Conservation (phyloP, 108 stramenopile species). For the Seminavis robusta region DNA sequence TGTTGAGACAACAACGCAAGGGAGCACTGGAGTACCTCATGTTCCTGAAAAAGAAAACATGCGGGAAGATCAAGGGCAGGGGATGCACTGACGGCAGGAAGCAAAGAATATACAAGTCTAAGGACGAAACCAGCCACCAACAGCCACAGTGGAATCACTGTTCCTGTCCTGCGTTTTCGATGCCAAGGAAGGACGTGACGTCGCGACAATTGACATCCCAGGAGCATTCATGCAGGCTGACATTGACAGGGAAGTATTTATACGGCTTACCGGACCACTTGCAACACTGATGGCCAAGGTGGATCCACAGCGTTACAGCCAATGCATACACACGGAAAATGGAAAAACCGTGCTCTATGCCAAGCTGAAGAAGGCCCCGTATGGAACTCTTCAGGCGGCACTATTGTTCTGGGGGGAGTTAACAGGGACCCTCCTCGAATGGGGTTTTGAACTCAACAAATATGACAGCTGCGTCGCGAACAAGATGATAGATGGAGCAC, state of each 20-base stretch:
- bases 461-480: slow-evolving; percentile 26
- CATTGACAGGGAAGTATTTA: slow-evolving; percentile 2
- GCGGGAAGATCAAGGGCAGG: slow-evolving; percentile 27
- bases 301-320: slow-evolving; percentile 9
- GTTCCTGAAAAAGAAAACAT: slow-evolving; percentile 33
- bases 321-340: slow-evolving; percentile 10
- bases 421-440: not conserved
- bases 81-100: too few relatives aligned
- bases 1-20: slow-evolving; percentile 12
- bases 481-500: slow-evolving; percentile 14
- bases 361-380: slow-evolving; percentile 18
- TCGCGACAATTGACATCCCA: slow-evolving; percentile 26
- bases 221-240: slow-evolving; percentile 34
- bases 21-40: slow-evolving; percentile 20
- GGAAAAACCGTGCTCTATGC: slow-evolving; percentile 20
- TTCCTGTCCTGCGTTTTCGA: slow-evolving; percentile 30
- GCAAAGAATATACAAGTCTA: slow-evolving; percentile 11
- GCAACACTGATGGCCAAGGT: slow-evolving; percentile 2
- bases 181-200: slow-evolving; percentile 25
- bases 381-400: slow-evolving; percentile 13
- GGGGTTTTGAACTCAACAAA: slow-evolving; percentile 19
- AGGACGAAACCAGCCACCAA: slow-evolving; percentile 33
- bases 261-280: slow-evolving; percentile 8
- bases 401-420: slow-evolving; percentile 15
- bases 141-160: too few relatives aligned